Conservation (phyloP, 257 asterid species). For the Vinca minor region DNA sequence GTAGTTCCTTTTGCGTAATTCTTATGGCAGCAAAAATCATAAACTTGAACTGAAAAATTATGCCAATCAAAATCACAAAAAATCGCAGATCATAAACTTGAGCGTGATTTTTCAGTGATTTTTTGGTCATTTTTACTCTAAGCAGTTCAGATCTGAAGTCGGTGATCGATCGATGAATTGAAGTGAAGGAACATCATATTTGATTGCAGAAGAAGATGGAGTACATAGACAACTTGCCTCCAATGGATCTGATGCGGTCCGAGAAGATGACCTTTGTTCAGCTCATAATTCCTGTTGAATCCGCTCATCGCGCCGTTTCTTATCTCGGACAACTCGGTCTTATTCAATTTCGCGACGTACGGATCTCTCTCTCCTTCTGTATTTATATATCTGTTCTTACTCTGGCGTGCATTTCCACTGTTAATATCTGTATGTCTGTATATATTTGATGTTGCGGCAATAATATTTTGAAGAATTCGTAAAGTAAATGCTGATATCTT, state of each 20-base stretch:
- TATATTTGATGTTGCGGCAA: not conserved
- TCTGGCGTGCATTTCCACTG: not conserved
- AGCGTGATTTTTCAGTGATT: conserved; percentile 2
- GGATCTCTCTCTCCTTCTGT: conserved; percentile 5
- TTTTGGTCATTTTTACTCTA: not conserved
- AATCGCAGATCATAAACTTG: not conserved
- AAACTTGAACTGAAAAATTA: conserved; percentile 9
- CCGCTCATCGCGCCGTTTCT: conserved; percentile 91
- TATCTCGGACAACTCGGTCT: conserved; percentile 94
- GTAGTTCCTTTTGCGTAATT: conserved; percentile 5
- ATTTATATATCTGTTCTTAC: not conserved
- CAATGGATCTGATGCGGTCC: conserved; percentile 99
- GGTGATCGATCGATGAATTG: conserved; percentile 6
- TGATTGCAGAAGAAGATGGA: conserved; percentile 53
- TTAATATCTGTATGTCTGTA: not conserved
- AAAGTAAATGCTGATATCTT: not conserved
- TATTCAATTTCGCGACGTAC: conserved; percentile 87
- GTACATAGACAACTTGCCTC: conserved; percentile 58
- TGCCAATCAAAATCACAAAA: conserved; percentile 1
- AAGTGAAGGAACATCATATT: not conserved
- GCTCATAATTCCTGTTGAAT: conserved; percentile 87
- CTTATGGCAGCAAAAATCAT: not conserved
- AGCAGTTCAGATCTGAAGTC: conserved; percentile 34
- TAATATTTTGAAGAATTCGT: not conserved
- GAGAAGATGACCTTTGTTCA: conserved; percentile 91